Conservation (phyloP, 2,329 filamentous ascomycete species). For the Colletotrichum sp. region DNA sequence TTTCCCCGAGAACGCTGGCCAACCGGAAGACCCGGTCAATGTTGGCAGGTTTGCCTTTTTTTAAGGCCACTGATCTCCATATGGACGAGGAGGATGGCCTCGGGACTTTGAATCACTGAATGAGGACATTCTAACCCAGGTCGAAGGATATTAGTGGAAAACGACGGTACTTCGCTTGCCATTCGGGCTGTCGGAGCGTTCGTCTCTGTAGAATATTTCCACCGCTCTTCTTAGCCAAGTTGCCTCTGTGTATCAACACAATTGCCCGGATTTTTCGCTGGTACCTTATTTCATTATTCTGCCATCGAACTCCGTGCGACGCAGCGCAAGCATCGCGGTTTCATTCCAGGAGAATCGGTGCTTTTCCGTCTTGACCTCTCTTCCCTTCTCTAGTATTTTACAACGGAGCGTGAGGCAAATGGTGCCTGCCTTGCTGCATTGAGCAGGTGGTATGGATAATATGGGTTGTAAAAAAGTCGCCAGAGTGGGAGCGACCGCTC, state of each 20-base stretch:
- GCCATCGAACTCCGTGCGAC: background rate
- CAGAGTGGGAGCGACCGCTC: background rate
- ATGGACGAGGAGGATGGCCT: background rate
- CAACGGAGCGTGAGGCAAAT: background rate
- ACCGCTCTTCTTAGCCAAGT: background rate
- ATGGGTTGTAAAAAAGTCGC: background rate
- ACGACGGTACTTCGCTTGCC: background rate
- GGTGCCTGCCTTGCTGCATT: background rate
- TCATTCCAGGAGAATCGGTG: background rate
- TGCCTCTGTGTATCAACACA: background rate
- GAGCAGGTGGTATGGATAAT: background rate
- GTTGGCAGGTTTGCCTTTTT: background rate
- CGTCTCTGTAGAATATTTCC: background rate
- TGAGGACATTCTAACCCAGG: background rate
- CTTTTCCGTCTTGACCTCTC: background rate
- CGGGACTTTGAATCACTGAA: background rate
- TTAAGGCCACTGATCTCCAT: background rate
- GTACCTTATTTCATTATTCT: background rate
- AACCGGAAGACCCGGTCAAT: background rate
- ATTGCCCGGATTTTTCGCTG: background rate
- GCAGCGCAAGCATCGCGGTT: background rate
- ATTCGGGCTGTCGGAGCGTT: background rate
- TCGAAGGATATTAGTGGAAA: background rate
- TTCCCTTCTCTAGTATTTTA: background rate
- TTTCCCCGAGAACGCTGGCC: background rate